Evolutionary conservation across 768 basidiomycete genomes (phyloP).

Genomic region (Agrocybe pediades): DNA sequence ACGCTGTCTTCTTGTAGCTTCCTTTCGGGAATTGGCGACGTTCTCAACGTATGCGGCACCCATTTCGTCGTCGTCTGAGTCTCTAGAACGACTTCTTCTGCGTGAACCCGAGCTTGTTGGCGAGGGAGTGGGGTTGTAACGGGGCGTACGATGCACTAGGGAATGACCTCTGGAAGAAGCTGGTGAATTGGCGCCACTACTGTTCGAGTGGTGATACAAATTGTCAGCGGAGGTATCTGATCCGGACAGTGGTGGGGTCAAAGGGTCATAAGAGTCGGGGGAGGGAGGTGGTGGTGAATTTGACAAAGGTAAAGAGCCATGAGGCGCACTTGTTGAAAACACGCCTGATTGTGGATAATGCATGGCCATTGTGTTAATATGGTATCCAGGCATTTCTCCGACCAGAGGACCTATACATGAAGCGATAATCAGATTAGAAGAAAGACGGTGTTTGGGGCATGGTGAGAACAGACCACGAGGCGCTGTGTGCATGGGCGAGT

Average conservation of each 20-base stretch:
- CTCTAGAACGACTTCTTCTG: slow-evolving; percentile 70
- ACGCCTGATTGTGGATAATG: slow-evolving; percentile 64
- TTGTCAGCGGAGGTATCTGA: slow-evolving; percentile 89
- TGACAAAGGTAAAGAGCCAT: slow-evolving; percentile 66
- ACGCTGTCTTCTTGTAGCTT: slow-evolving; percentile 80
- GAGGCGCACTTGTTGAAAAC: slow-evolving; percentile 63
- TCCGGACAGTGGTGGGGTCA: slow-evolving; percentile 86
- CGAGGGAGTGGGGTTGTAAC: slow-evolving; percentile 84
- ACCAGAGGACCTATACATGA: slow-evolving; percentile 63
- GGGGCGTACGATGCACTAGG: slow-evolving; percentile 72
- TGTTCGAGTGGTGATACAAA: slow-evolving; percentile 77
- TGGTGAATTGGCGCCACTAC: slow-evolving; percentile 76
- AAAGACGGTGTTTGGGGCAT: slow-evolving; percentile 37
- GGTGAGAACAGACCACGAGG: slow-evolving; percentile 68
- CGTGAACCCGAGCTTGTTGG: slow-evolving; percentile 75
- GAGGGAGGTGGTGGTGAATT: slow-evolving; percentile 76
- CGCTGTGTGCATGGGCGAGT: slow-evolving; percentile 60
- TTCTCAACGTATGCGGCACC: slow-evolving; percentile 68
- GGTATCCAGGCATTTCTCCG: slow-evolving; percentile 62
- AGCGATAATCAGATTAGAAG: slow-evolving; percentile 70
- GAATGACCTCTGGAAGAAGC: slow-evolving; percentile 75
- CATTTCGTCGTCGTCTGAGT: slow-evolving; percentile 81
- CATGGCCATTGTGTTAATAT: slow-evolving; percentile 56
- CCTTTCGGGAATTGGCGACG: slow-evolving; percentile 77
- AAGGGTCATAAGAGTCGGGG: slow-evolving; percentile 80